phyloP scores from a whole-genome alignment of 2,329 filamentous ascomycete species.

The Rutstroemia sp. region DNA sequence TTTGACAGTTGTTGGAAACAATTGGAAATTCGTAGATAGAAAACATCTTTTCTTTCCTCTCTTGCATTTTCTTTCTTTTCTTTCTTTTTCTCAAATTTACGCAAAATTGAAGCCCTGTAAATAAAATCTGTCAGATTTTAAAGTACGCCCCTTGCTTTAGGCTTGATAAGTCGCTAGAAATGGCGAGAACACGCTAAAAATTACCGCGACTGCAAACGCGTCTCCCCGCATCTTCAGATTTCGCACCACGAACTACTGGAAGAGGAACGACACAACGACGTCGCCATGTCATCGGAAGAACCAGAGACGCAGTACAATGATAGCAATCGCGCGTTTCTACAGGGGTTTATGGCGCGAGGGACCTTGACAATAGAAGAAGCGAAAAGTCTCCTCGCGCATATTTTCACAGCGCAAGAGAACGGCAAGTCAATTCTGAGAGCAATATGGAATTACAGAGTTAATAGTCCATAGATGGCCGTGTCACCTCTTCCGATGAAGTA shows the following conservation, averaged over 20 bases:
- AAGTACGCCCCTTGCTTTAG: background rate
- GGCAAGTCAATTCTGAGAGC: conserved; percentile 9
- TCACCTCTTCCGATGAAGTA: conserved; percentile 53
- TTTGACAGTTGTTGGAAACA: too few relatives aligned
- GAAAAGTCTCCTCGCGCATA: conserved; percentile 66
- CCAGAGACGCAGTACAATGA: conserved; percentile 34
- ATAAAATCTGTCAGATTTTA: background rate
- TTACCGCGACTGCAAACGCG: background rate
- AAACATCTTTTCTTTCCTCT: too few relatives aligned
- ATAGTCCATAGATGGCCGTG: conserved; percentile 32
- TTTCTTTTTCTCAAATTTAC: too few relatives aligned
- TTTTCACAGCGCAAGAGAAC: conserved; percentile 46
- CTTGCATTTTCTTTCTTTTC: too few relatives aligned
- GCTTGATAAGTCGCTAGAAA: background rate
- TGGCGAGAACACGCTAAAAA: background rate
- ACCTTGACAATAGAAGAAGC: conserved; percentile 70
- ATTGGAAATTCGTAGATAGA: too few relatives aligned
- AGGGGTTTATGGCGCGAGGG: conserved; percentile 75
- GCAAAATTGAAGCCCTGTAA: too few relatives aligned
- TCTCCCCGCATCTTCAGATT: background rate
- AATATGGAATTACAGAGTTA: background rate
- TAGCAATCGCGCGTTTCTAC: conserved; percentile 79
- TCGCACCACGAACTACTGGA: background rate
- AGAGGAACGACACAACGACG: background rate
- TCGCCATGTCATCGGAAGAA: background rate